These are phyloP conservation scores for Ciborinia camelliae DNA, from an alignment of 2,329 filamentous ascomycete genomes.

Conservation along the genomic window DNA sequence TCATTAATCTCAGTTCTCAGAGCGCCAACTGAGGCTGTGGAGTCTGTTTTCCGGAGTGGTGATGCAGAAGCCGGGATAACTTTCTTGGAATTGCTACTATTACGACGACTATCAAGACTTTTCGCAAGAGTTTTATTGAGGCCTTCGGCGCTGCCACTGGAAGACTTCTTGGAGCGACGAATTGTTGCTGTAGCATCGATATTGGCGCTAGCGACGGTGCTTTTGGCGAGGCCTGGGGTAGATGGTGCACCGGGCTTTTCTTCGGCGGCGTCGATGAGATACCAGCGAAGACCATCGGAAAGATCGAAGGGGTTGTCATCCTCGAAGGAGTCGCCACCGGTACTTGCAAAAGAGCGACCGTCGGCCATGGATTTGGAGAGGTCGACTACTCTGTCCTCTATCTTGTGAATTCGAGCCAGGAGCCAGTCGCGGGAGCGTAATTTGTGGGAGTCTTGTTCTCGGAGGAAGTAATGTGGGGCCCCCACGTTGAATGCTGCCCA, in stretches of 20 bases:
- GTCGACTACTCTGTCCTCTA: conserved; percentile 92
- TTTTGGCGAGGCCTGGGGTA: conserved; percentile 89
- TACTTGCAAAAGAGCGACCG: conserved; percentile 48
- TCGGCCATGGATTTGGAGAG: conserved; percentile 70
- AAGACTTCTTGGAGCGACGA: conserved; percentile 44
- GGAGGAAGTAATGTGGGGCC: conserved; percentile 93
- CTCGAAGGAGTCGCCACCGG: conserved; percentile 57
- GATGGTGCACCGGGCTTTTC: conserved; percentile 88
- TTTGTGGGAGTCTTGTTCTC: conserved; percentile 86
- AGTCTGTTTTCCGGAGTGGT: conserved; percentile 28
- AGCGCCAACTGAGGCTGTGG: conserved; percentile 28
- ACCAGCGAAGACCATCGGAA: conserved; percentile 93
- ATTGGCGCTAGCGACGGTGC: conserved; percentile 81
- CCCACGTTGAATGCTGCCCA: conserved; percentile 99
- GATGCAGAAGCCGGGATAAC: conserved; percentile 48
- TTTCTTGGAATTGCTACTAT: conserved; percentile 81
- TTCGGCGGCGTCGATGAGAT: conserved; percentile 87
- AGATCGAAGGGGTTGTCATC: conserved; percentile 97
- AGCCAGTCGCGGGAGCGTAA: conserved; percentile 88
- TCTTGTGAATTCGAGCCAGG: conserved; percentile 85
- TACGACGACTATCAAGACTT: conserved; percentile 86
- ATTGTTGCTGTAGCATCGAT: conserved; percentile 81
- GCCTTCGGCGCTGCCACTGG: conserved; percentile 59
- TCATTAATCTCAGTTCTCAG: conserved; percentile 24
- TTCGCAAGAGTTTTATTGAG: conserved; percentile 78